phyloP scores from a whole-genome alignment of 139 green algal genomes.

The Closterium sp. region DNA sequence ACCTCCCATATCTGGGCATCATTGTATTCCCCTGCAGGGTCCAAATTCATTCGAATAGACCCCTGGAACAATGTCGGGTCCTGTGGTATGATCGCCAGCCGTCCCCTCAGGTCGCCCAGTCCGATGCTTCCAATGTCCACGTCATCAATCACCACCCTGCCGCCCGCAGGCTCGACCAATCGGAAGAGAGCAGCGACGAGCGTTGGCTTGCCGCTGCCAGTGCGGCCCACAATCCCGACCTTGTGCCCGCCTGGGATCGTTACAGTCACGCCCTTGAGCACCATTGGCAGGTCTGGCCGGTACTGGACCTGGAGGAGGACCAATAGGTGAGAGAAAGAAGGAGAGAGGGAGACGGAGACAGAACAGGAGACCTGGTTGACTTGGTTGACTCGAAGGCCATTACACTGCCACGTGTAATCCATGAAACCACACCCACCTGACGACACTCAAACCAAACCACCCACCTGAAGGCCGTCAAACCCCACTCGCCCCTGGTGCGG shows the following conservation, averaged over 20 bases:
- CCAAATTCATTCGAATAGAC: slow-evolving; percentile 84
- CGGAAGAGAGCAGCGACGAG: slow-evolving; percentile 72
- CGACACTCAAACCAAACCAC: too few relatives aligned
- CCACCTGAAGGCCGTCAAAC: too few relatives aligned
- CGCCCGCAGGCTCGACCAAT: slow-evolving; percentile 63
- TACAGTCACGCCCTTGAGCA: slow-evolving; percentile 61
- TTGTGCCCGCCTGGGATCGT: slow-evolving; percentile 58
- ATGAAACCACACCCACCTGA: slow-evolving; percentile 71
- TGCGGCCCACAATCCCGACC: slow-evolving; percentile 72
- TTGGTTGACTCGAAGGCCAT: slow-evolving; percentile 58
- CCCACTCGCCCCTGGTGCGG: too few relatives aligned
- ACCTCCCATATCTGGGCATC: slow-evolving; percentile 70
- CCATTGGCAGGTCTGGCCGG: slow-evolving; percentile 75
- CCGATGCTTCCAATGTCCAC: slow-evolving; percentile 75
- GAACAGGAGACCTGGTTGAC: too few relatives aligned
- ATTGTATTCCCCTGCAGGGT: slow-evolving; percentile 74
- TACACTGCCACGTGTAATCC: slow-evolving; percentile 77
- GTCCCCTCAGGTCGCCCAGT: slow-evolving; percentile 62
- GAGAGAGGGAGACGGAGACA: too few relatives aligned
- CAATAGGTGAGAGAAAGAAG: slow-evolving; percentile 73
- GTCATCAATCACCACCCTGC: slow-evolving; percentile 82
- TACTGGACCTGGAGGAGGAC: too few relatives aligned
- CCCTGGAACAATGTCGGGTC: slow-evolving; percentile 92
- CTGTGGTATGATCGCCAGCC: slow-evolving; percentile 76
- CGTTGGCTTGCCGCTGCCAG: slow-evolving; percentile 56